Percentiles rank a stretch among this genome's conserved stretches.
phyloP scores from a whole-genome alignment of 352 stramenopile species.

The Blastocystis sp. region DNA sequence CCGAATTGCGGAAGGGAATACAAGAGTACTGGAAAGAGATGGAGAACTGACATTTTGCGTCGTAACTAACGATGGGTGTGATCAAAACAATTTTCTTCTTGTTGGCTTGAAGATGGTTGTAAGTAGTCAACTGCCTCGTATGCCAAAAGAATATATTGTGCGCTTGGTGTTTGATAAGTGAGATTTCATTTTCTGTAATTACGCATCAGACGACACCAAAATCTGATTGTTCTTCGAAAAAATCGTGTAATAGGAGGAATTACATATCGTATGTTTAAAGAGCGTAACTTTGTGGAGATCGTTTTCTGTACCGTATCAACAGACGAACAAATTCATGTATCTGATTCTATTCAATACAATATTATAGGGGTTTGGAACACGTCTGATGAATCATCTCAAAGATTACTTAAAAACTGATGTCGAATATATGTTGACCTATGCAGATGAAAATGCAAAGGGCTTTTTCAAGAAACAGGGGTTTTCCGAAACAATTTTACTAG shows the following conservation, averaged over 20 bases:
- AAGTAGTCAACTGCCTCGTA: constrained; percentile 69
- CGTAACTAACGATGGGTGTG: constrained; percentile 79
- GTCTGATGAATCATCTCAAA: constrained; percentile 99
- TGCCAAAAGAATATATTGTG: constrained; percentile 98
- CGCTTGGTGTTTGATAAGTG: constrained; percentile 92
- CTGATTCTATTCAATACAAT: not conserved
- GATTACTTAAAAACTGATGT: constrained; percentile 81
- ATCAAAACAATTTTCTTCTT: constrained; percentile 82
- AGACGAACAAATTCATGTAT: constrained; percentile 74
- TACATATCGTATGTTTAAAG: constrained; percentile 88
- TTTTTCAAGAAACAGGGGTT: constrained; percentile 67
- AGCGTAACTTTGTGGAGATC: constrained; percentile 95
- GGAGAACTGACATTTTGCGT: constrained; percentile 63
- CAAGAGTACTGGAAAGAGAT: constrained; percentile 28
- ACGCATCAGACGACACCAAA: constrained; percentile 71
- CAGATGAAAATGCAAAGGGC: constrained; percentile 60
- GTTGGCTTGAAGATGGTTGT: constrained; percentile 81
- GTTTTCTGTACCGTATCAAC: constrained; percentile 96
- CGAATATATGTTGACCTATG: constrained; percentile 55
- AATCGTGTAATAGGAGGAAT: constrained; percentile 90
- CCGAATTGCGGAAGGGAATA: constrained; percentile 12
- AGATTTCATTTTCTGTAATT: constrained; percentile 58
- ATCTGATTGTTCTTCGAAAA: constrained; percentile 85
- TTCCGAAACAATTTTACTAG: constrained; percentile 71
- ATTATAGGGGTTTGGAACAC: constrained; percentile 86